Percentiles rank a stretch among this genome's conserved stretches.
Conservation (phyloP, 345 rosid genomes). For the Triadica sebifera region DNA sequence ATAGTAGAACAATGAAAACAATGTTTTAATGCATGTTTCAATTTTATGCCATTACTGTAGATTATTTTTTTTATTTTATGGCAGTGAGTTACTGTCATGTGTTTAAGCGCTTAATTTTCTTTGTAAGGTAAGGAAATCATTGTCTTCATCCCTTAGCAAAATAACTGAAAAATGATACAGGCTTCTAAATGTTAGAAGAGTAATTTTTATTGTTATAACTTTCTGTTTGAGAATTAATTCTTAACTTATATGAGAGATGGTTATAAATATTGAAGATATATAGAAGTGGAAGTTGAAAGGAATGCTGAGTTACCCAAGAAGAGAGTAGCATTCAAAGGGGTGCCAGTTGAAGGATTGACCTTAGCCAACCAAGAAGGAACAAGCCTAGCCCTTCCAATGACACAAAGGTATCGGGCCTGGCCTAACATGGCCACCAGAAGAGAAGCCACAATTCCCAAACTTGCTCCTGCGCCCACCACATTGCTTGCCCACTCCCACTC, state of each 20-base stretch:
- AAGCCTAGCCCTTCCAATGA: conserved; percentile 75
- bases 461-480: conserved; percentile 88
- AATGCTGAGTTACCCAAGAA: conserved; percentile 57
- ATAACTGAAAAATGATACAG: background rate
- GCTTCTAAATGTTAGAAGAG: background rate
- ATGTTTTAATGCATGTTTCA: no score
- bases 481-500: conserved; percentile 92
- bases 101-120: no score
- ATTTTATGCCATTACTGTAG: no score
- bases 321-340: conserved; percentile 92
- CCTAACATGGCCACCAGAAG: conserved; percentile 95
- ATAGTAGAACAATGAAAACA: no score
- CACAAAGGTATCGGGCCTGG: conserved; percentile 97
- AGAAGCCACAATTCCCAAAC: conserved; percentile 92
- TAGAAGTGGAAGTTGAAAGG: background rate
- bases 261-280: background rate
- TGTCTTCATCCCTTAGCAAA: no score
- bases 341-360: conserved; percentile 94
- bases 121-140: no score
- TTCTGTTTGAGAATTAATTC: background rate
- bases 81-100: no score
- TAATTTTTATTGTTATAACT: background rate
- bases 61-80: no score
- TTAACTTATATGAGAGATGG: background rate
- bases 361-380: conserved; percentile 88